phyloP scores from a whole-genome alignment of 2,329 filamentous ascomycete species.

The Geosmithia morbida region DNA sequence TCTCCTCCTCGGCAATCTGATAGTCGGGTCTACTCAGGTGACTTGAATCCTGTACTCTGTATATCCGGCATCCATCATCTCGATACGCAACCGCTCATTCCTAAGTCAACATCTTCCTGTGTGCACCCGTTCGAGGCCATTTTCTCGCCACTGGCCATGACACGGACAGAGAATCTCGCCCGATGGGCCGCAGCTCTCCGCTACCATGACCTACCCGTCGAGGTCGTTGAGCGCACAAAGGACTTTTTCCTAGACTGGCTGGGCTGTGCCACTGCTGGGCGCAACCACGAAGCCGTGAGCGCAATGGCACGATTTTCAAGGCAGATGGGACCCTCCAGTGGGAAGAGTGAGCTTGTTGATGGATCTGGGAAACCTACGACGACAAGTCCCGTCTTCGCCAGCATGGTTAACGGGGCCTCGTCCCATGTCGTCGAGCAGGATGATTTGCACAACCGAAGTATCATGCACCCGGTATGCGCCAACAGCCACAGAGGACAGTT shows the following conservation, averaged over 20 bases:
- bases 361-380: neutral
- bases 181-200: neutral
- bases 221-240: neutral
- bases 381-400: conserved; percentile 1
- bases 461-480: neutral
- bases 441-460: conserved; percentile 1
- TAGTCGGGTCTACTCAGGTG: too few species aligned
- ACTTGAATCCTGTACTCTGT: too few species aligned
- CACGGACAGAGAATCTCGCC: neutral
- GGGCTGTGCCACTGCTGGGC: neutral
- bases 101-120: too few species aligned
- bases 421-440: conserved; percentile 2
- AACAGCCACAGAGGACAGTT: neutral
- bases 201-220: neutral
- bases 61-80: neutral
- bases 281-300: neutral
- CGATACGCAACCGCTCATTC: neutral
- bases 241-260: conserved; percentile 1
- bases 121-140: neutral
- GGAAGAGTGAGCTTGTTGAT: neutral
- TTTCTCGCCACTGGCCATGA: neutral
- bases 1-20: too few species aligned
- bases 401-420: conserved; percentile 1
- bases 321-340: neutral
- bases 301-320: neutral